Percentiles rank a stretch among this genome's conserved stretches.
Conservation (phyloP, 768 basidiomycete species). For the Termitomyces sp. region DNA sequence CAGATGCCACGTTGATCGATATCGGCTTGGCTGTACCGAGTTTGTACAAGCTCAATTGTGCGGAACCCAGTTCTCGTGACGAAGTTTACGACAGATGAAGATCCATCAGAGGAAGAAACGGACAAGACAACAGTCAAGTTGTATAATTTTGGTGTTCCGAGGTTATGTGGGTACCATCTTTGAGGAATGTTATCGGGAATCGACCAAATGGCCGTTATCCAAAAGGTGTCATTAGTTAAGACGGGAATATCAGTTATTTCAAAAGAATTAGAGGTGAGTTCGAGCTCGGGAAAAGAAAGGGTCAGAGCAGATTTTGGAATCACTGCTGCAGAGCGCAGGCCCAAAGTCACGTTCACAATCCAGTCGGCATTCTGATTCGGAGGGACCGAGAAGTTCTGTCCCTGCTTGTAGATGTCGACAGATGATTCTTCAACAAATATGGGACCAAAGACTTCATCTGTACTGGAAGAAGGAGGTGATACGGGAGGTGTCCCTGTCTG, state of each 20-base stretch:
- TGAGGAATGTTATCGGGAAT: conserved; percentile 39
- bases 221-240: conserved; percentile 24
- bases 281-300: conserved; percentile 42
- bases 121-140: conserved; percentile 39
- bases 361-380: conserved; percentile 46
- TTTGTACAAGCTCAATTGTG: conserved; percentile 49
- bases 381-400: conserved; percentile 36
- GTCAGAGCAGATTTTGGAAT: conserved; percentile 29
- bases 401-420: conserved; percentile 49
- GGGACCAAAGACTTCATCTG: conserved; percentile 14
- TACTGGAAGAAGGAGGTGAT: conserved; percentile 18
- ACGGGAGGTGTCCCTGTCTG: conserved; percentile 18
- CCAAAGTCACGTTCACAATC: conserved; percentile 50
- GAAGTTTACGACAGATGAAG: conserved; percentile 25
- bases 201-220: conserved; percentile 37
- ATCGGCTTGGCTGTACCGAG: conserved; percentile 39
- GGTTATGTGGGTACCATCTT: conserved; percentile 51
- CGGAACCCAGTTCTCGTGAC: conserved; percentile 50
- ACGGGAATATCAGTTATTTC: conserved; percentile 15
- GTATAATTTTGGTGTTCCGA: conserved; percentile 50
- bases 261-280: conserved; percentile 31
- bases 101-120: conserved; percentile 11
- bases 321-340: conserved; percentile 34
- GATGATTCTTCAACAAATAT: conserved; percentile 48
- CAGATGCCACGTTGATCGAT: conserved; percentile 42